phyloP scores from a whole-genome alignment of 768 basidiomycete genomes.

The Podaxis mareebaensis region DNA sequence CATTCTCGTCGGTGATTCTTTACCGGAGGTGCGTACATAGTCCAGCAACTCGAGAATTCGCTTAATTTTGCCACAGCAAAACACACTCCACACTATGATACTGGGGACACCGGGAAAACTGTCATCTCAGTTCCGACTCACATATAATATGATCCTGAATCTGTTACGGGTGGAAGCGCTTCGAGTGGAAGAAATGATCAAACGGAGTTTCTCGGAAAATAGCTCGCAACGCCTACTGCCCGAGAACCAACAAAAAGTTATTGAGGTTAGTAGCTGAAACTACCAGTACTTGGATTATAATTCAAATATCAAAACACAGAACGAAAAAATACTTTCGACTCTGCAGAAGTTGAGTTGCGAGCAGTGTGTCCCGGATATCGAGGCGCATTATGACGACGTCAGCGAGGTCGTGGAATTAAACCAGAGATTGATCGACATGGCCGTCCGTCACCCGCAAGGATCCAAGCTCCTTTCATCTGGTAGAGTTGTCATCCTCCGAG shows the following conservation, averaged over 20 bases:
- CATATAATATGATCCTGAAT: slow-evolving; percentile 99
- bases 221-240: slow-evolving; percentile 90
- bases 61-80: slow-evolving; percentile 52
- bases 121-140: slow-evolving; percentile 93
- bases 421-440: slow-evolving; percentile 60
- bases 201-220: slow-evolving; percentile 98
- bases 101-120: slow-evolving; percentile 92
- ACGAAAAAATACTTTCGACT: slow-evolving; percentile 64
- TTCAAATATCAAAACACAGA: slow-evolving; percentile 40
- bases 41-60: neutral
- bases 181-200: slow-evolving; percentile 99
- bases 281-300: slow-evolving; percentile 6
- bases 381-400: slow-evolving; percentile 73
- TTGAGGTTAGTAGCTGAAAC: slow-evolving; percentile 55
- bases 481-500: slow-evolving; percentile 79
- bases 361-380: slow-evolving; percentile 71
- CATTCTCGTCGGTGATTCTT: slow-evolving; percentile 76
- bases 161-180: slow-evolving; percentile 94
- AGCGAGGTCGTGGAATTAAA: slow-evolving; percentile 63
- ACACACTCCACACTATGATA: slow-evolving; percentile 83
- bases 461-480: slow-evolving; percentile 69
- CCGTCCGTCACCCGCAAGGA: slow-evolving; percentile 60
- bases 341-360: slow-evolving; percentile 69
- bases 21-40: slow-evolving; percentile 70
- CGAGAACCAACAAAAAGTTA: slow-evolving; percentile 87